A percentile compares a stretch with the other conserved stretches of the same genome.
These are phyloP conservation scores for Cystobasidiaceae sp. DNA, from an alignment of 1,284 basidiomycete genomes.

Conservation along the genomic window DNA sequence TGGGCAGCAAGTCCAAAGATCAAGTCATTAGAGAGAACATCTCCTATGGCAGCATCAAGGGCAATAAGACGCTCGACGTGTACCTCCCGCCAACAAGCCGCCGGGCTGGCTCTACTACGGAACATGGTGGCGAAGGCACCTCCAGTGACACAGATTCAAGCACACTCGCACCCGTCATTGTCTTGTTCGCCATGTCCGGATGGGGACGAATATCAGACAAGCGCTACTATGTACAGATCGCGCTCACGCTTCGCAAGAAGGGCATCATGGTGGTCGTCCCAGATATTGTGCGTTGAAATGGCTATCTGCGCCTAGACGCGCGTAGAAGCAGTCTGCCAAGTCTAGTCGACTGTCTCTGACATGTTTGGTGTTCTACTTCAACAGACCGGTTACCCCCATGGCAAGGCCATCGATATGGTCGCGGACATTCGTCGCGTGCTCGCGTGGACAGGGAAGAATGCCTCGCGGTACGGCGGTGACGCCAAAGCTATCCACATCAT, in stretches of 20 bases:
- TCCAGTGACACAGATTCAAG: background rate
- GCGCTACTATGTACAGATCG: slow-evolving; percentile 44
- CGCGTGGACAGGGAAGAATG: slow-evolving; percentile 46
- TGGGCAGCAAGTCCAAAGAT: slow-evolving; percentile 42
- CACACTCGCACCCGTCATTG: slow-evolving; percentile 42
- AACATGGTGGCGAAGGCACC: background rate
- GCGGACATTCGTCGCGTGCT: slow-evolving; percentile 45
- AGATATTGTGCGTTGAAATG: slow-evolving; percentile 39
- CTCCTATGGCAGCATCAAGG: slow-evolving; percentile 40
- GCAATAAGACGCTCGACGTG: slow-evolving; percentile 41
- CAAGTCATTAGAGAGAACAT: slow-evolving; percentile 44
- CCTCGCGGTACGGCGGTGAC: slow-evolving; percentile 46
- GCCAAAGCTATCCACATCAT: slow-evolving; percentile 41
- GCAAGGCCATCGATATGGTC: slow-evolving; percentile 43
- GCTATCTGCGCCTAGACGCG: background rate
- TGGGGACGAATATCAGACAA: slow-evolving; percentile 40
- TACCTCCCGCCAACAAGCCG: slow-evolving; percentile 37
- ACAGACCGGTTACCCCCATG: slow-evolving; percentile 45
- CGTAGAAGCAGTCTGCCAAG: no score
- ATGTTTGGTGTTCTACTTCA: background rate
- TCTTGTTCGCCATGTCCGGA: slow-evolving; percentile 46
- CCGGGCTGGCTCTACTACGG: background rate
- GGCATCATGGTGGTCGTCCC: slow-evolving; percentile 48
- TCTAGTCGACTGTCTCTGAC: background rate
- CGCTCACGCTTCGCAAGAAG: slow-evolving; percentile 44